A percentile compares a stretch with the other conserved stretches of the same genome.
These are phyloP conservation scores for Botryotinia calthae DNA, from an alignment of 2,329 filamentous ascomycete genomes.

Conservation along the genomic window DNA sequence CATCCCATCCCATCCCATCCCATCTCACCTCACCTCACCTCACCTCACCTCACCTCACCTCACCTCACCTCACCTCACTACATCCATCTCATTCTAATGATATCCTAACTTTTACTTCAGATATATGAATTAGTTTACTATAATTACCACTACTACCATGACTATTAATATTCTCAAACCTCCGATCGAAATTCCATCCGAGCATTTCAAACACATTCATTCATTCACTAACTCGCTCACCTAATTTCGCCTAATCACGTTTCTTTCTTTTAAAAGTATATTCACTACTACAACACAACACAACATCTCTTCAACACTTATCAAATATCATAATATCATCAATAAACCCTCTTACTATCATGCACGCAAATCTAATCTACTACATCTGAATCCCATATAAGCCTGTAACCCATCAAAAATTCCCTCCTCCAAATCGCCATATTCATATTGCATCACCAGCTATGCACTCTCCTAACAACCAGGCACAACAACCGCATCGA, in stretches of 20 bases:
- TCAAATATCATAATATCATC: background rate
- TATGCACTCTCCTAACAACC: conserved; percentile 28
- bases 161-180: background rate
- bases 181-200: background rate
- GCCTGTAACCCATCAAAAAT: background rate
- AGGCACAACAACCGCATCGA: conserved; percentile 46
- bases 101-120: no score
- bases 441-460: background rate
- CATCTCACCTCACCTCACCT: no score
- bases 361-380: background rate
- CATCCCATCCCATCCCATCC: no score
- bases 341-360: background rate
- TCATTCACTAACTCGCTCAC: background rate
- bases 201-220: background rate
- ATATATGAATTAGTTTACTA: no score
- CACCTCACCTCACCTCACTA: no score
- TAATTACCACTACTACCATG: background rate
- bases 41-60: no score
- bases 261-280: background rate
- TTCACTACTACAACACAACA: background rate
- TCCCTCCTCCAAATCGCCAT: background rate
- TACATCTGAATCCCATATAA: no score
- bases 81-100: no score
- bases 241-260: background rate
- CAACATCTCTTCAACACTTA: background rate